Evolutionary conservation across 2,329 filamentous ascomycete genomes (phyloP).

Genomic region (Knufia petricola): DNA sequence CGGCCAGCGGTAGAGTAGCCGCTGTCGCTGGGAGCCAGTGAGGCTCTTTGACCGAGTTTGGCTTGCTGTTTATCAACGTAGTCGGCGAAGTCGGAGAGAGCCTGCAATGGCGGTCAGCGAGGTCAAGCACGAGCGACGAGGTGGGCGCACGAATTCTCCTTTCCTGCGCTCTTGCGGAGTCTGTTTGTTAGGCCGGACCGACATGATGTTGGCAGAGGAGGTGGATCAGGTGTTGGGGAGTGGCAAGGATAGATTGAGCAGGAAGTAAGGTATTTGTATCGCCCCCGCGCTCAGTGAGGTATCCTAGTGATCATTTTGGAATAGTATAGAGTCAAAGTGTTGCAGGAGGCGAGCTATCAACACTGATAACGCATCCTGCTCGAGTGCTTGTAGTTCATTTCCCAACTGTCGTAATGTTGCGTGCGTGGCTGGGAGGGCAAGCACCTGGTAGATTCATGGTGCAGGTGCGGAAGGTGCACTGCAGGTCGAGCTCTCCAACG

Average conservation of each 20-base stretch:
- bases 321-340: neutral
- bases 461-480: neutral
- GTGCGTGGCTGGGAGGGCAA: neutral
- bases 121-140: slow-evolving; percentile 6
- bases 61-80: slow-evolving; percentile 93
- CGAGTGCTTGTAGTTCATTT: neutral
- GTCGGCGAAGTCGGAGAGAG: slow-evolving; percentile 91
- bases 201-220: slow-evolving; percentile 35
- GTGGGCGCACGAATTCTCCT: slow-evolving; percentile 63
- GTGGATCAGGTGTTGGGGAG: neutral
- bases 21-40: slow-evolving; percentile 32
- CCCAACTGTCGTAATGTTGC: neutral
- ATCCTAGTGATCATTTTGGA: slow-evolving; percentile 37
- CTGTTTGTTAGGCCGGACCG: slow-evolving; percentile 43
- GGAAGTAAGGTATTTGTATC: slow-evolving; percentile 20
- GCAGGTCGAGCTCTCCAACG: neutral
- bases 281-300: slow-evolving; percentile 31
- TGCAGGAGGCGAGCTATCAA: neutral
- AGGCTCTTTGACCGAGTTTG: slow-evolving; percentile 27
- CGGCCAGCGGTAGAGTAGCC: slow-evolving; percentile 31
- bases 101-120: slow-evolving; percentile 35
- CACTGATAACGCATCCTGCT: neutral
- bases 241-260: slow-evolving; percentile 3
- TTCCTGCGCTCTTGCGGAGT: slow-evolving; percentile 70
- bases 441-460: neutral